These are phyloP conservation scores for Cystoderma amianthinum DNA, from an alignment of 768 basidiomycete species.

Conservation along the genomic window DNA sequence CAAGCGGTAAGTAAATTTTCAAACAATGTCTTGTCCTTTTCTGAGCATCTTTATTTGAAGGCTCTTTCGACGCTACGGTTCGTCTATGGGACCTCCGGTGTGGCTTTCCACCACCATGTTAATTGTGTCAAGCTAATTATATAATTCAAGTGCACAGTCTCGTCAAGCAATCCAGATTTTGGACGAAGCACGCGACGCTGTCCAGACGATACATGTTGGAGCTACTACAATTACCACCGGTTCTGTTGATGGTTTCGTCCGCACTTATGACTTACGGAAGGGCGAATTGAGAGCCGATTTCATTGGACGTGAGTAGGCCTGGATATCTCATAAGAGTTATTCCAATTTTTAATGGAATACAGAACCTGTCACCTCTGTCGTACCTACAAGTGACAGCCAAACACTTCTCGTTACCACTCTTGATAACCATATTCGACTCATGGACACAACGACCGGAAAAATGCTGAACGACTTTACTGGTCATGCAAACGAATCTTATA, in stretches of 20 bases:
- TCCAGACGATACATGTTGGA: conserved; percentile 72
- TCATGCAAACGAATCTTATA: conserved; percentile 68
- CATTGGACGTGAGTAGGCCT: conserved; percentile 91
- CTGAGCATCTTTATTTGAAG: conserved; percentile 27
- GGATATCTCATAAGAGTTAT: conserved; percentile 23
- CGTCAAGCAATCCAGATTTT: conserved; percentile 87
- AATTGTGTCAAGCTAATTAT: background rate
- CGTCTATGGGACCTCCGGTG: conserved; percentile 90
- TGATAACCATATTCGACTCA: conserved; percentile 79
- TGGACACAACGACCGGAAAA: conserved; percentile 80
- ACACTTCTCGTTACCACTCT: conserved; percentile 79
- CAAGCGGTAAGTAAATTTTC: conserved; percentile 57
- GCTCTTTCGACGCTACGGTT: conserved; percentile 89
- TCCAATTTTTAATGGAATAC: conserved; percentile 6
- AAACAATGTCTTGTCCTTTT: background rate
- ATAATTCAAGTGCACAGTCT: conserved; percentile 49
- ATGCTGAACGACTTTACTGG: conserved; percentile 82
- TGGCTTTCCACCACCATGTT: conserved; percentile 9
- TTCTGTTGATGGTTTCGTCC: conserved; percentile 86
- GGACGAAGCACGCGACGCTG: conserved; percentile 82
- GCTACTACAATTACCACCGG: conserved; percentile 67
- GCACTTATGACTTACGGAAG: conserved; percentile 92
- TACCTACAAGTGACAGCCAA: conserved; percentile 72
- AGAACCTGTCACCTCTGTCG: conserved; percentile 86
- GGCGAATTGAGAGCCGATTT: conserved; percentile 87